Percentiles rank a stretch among this genome's conserved stretches.
These are phyloP conservation scores for Kurtzmaniella quercitrusa DNA, from an alignment of 1,139 yeast genomes.

Conservation along the genomic window DNA sequence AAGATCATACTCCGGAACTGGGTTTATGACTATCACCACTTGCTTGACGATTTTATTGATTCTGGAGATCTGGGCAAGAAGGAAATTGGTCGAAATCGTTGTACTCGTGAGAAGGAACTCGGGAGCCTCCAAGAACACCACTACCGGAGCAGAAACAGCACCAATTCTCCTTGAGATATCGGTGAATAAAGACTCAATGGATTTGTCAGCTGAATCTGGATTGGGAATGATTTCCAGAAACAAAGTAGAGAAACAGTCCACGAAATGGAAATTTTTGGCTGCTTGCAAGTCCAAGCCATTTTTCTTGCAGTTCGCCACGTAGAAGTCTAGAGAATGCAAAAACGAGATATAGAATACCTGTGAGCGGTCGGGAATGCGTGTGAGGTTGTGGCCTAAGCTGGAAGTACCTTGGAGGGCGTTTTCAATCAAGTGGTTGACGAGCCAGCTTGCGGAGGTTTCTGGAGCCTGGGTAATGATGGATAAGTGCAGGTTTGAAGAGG, in stretches of 20 bases:
- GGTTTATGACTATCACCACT: conserved; percentile 29
- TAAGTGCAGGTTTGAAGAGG: conserved; percentile 21
- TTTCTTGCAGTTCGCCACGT: conserved; percentile 36
- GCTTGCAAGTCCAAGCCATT: conserved; percentile 36
- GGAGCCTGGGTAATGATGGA: conserved; percentile 51
- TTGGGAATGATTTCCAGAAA: conserved; percentile 26
- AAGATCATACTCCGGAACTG: conserved; percentile 29
- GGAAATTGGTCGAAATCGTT: conserved; percentile 22
- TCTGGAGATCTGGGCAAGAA: conserved; percentile 31
- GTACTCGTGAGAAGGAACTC: conserved; percentile 49
- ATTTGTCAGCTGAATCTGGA: conserved; percentile 16
- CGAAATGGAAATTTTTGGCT: conserved; percentile 29
- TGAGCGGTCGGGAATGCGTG: conserved; percentile 10
- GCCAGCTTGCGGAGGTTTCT: conserved; percentile 70
- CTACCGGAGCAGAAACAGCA: conserved; percentile 13
- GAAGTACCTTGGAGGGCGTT: conserved; percentile 41
- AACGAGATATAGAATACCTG: conserved; percentile 41
- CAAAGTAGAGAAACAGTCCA: conserved; percentile 43
- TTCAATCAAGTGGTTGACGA: conserved; percentile 46
- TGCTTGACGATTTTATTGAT: conserved; percentile 34
- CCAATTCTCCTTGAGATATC: conserved; percentile 19
- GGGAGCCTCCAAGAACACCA: conserved; percentile 42
- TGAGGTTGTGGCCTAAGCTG: conserved; percentile 30
- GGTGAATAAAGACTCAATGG: conserved; percentile 10
- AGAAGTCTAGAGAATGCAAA: conserved; percentile 31